Percentiles rank a stretch among this genome's conserved stretches.
phyloP scores from a whole-genome alignment of 1,284 basidiomycete genomes.

The Apiotrichum sp. region DNA sequence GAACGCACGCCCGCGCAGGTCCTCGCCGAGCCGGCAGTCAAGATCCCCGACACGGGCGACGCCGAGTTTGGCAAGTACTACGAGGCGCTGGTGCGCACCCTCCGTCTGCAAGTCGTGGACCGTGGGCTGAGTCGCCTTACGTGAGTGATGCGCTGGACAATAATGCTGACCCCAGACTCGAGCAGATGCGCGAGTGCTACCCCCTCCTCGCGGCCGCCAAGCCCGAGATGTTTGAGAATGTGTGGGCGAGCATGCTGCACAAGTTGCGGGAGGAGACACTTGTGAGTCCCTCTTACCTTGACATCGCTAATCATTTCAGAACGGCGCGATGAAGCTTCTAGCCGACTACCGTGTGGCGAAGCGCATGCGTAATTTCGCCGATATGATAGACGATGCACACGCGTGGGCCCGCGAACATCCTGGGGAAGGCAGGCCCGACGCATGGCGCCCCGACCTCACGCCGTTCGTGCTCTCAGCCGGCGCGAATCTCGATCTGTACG shows the following conservation, averaged over 20 bases:
- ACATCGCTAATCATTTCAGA: slow-evolving; percentile 10
- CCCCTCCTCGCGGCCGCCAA: slow-evolving; percentile 28
- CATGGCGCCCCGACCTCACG: slow-evolving; percentile 39
- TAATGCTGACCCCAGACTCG: slow-evolving; percentile 16
- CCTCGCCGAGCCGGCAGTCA: slow-evolving; percentile 17
- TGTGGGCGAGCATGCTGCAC: slow-evolving; percentile 24
- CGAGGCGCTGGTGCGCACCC: slow-evolving; percentile 31
- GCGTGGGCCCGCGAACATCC: slow-evolving; percentile 16
- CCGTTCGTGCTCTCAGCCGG: slow-evolving; percentile 38
- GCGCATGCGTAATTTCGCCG: slow-evolving; percentile 29
- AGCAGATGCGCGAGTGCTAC: slow-evolving; percentile 35
- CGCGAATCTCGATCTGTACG: slow-evolving; percentile 36
- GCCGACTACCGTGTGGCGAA: slow-evolving; percentile 33
- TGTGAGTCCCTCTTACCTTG: slow-evolving; percentile 14
- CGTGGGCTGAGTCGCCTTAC: slow-evolving; percentile 40
- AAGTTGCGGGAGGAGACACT: slow-evolving; percentile 28
- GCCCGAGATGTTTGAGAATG: slow-evolving; percentile 25
- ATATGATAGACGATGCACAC: slow-evolving; percentile 32
- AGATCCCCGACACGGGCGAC: slow-evolving; percentile 16
- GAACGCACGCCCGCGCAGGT: slow-evolving; percentile 14
- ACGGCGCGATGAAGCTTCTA: slow-evolving; percentile 23
- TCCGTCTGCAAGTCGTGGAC: slow-evolving; percentile 36
- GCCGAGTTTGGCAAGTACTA: slow-evolving; percentile 39
- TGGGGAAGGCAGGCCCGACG: slow-evolving; percentile 23
- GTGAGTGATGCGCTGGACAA: slow-evolving; percentile 23